A percentile compares a stretch with the other conserved stretches of the same genome.
Conservation (phyloP, 352 stramenopile genomes). For the Phytophthora citrophthora region DNA sequence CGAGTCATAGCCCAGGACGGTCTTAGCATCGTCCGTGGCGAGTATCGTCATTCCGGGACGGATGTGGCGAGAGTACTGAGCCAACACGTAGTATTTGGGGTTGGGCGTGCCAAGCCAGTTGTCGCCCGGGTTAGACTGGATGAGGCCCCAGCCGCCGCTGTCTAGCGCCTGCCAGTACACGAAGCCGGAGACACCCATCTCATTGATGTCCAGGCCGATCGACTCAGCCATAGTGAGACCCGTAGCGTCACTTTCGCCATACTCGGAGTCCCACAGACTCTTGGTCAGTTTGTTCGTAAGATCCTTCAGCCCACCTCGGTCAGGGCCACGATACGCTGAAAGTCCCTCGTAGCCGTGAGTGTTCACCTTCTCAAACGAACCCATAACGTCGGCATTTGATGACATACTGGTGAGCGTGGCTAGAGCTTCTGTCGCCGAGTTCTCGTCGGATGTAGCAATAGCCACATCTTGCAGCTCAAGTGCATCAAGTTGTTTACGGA, state of each 20-base stretch:
- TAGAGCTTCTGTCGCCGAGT: slow-evolving; percentile 45
- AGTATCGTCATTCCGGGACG: slow-evolving; percentile 57
- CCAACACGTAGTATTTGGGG: slow-evolving; percentile 60
- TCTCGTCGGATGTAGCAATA: slow-evolving; percentile 60
- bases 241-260: slow-evolving; percentile 54
- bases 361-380: slow-evolving; percentile 53
- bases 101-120: slow-evolving; percentile 50
- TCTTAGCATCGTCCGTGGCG: slow-evolving; percentile 42
- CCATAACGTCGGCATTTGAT: slow-evolving; percentile 25
- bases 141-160: slow-evolving; percentile 50
- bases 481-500: slow-evolving; percentile 49
- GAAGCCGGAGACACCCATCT: slow-evolving; percentile 58
- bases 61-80: slow-evolving; percentile 68
- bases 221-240: slow-evolving; percentile 64
- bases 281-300: slow-evolving; percentile 43
- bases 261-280: slow-evolving; percentile 65
- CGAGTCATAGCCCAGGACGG: slow-evolving; percentile 51
- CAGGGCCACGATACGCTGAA: slow-evolving; percentile 48
- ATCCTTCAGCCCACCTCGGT: slow-evolving; percentile 41
- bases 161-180: slow-evolving; percentile 72
- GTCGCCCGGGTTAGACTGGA: slow-evolving; percentile 44
- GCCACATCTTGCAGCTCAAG: slow-evolving; percentile 36
- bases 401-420: slow-evolving; percentile 40
- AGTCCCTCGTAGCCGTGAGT: slow-evolving; percentile 62
- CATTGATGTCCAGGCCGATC: slow-evolving; percentile 65